Conservation (phyloP, 306 rosid species). For the Lathyrus oleraceus region DNA sequence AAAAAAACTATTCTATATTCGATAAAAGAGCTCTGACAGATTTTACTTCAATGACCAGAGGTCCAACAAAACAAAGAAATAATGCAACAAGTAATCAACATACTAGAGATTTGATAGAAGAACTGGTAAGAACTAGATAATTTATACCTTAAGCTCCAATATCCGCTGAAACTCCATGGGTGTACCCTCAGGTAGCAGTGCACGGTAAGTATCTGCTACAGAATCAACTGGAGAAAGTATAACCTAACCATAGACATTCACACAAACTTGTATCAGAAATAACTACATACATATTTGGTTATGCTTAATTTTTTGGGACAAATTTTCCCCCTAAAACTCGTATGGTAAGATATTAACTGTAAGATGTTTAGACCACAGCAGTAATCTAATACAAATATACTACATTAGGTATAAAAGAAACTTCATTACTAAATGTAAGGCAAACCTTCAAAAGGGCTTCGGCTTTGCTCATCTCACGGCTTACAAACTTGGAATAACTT, state of each 20-base stretch:
- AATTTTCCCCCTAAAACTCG: neutral
- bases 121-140: constrained; percentile 31
- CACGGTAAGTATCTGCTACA: constrained; percentile 94
- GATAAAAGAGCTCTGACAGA: constrained; percentile 2
- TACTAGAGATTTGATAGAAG: constrained; percentile 17
- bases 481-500: constrained; percentile 87
- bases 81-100: constrained; percentile 29
- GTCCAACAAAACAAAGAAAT: constrained; percentile 19
- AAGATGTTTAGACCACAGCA: neutral
- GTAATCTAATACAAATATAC: constrained; percentile 9
- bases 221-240: constrained; percentile 95
- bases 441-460: constrained; percentile 96
- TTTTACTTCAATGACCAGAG: constrained; percentile 17
- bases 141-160: constrained; percentile 88
- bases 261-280: constrained; percentile 27
- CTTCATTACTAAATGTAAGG: constrained; percentile 19
- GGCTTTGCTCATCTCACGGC: constrained; percentile 99
- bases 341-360: constrained; percentile 1
- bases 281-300: constrained; percentile 21
- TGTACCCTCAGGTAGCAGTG: constrained; percentile 97
- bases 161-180: constrained; percentile 98
- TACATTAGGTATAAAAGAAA: constrained; percentile 1
- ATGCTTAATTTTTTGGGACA: neutral
- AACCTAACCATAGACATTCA: constrained; percentile 57
- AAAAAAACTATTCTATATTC: neutral